Base-by-base conservation (phyloP, 2,329 filamentous ascomycete genomes). In the Hymenoscyphus repandus region DNA sequence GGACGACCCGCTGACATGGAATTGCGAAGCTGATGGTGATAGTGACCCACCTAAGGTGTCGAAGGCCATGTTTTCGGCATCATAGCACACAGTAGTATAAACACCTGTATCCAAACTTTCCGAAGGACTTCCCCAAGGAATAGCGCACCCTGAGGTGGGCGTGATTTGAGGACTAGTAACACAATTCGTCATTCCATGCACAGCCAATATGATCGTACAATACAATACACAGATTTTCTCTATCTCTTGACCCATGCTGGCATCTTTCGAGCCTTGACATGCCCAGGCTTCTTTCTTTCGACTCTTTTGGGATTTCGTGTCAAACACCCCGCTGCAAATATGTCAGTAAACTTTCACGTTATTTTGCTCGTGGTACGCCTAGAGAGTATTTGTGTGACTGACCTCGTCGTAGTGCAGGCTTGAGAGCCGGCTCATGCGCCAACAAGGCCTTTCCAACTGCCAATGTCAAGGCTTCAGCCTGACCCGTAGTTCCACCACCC, bases 211-310 rank as follows among this genome's bases (percentile, higher is more conserved):
- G 40, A 52, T 54, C 41, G 56, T 62, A 62, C 58, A 62, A 57
- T 61, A 63, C 57, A 57, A 60, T 59, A 65, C 50, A 58, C 46
- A 56, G 37, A 49, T 12, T 36, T 51, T 38, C 20, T 54, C 58
- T 66, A 68, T 65, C 66, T 65, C 83, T 96, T 97, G 78, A 97
- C 91, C 93, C 95, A 99, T 64, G 93, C 81, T 54, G 92, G 92
- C 83, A 87, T 95, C 83, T 99, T 99, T 73, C 93, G 88, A 52
- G 93, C 92, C 80, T 99, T 99, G 74, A 95, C 72, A 66, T 90
- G 89, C 62, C 93, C 95, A 51, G 90, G 82, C 81, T 99, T 97
- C 85, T 99, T 99, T 70, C 93, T 92, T 74, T 99, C 93, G 61
- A 99, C 95, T 66, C 78, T 84, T 74, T 92, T 90, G 51, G 85